phyloP scores from a whole-genome alignment of 176 grass and related monocot species.

The Dactylis glomerata region DNA sequence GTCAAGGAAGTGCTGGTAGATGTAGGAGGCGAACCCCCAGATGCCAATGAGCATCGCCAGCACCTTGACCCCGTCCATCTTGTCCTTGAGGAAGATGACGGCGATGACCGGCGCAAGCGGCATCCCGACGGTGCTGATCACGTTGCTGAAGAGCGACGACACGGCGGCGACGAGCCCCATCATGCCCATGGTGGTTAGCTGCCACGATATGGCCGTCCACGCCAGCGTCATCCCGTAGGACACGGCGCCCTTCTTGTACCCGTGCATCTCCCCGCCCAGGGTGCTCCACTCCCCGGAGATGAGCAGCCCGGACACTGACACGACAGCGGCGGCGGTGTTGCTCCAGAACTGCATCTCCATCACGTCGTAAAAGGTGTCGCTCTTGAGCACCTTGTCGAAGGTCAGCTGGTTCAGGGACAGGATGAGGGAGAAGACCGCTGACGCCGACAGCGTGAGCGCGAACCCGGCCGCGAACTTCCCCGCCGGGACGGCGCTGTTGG shows the following conservation, averaged over 20 bases:
- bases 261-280: conserved; percentile 45
- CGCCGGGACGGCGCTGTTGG: not conserved
- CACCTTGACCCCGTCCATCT: conserved; percentile 64
- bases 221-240: conserved; percentile 68
- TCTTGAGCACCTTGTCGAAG: conserved; percentile 57
- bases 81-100: conserved; percentile 69
- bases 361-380: conserved; percentile 33
- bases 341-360: conserved; percentile 63
- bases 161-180: conserved; percentile 57
- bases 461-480: conserved; percentile 51
- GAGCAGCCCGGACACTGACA: conserved; percentile 55
- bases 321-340: conserved; percentile 33
- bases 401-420: conserved; percentile 69
- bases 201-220: conserved; percentile 60
- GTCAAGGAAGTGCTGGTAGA: conserved; percentile 79
- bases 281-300: conserved; percentile 51
- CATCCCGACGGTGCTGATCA: conserved; percentile 59
- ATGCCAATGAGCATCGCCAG: conserved; percentile 63
- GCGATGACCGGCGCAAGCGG: conserved; percentile 61
- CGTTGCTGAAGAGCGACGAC: conserved; percentile 91
- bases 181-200: conserved; percentile 59
- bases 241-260: conserved; percentile 46
- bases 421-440: conserved; percentile 56
- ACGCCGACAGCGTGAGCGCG: conserved; percentile 44
- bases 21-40: conserved; percentile 73